Base-by-base conservation (phyloP, 2,329 filamentous ascomycete species). In the Aspergillus pseudoviridinutans region DNA sequence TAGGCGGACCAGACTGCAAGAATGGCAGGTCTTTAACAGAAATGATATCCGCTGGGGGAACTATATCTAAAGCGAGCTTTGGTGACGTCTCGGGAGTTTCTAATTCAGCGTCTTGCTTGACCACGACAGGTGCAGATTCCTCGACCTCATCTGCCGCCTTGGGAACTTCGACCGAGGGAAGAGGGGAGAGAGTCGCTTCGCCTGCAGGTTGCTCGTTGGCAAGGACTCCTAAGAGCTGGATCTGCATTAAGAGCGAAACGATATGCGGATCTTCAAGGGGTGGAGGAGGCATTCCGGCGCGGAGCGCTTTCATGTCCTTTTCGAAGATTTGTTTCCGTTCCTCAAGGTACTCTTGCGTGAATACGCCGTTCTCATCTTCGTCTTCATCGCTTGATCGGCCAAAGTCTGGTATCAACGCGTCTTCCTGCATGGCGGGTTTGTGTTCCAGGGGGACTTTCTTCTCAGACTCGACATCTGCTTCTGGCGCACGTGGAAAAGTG, bases 291-390 rank as follows among this genome's bases (percentile, higher is more conserved):
- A 79, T 68, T 61, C 77, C 74, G 6, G 74, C 70, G 52, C 74
- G 70, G 24, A 80, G 68, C 3, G 69, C 61, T 51, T 74, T 66
- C 70, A 80, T 76, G 53, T 79, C 76, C 56, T 73, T 75, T 59
- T 78, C 75, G 50, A 79, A 79, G 8, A 73, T 72, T 42, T 68
- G 69, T 60, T 79, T 78, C 17, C 76, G 72, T 61, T 77, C 74
- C 27, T 76, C 75, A 42, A 79, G 70, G 58, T 80, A 78, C 49
- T 79, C 78, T 51, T 80, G 76, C 10, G 76, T 79, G 46, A 80
- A 76, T 35, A 77, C 71, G 1, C 69, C 69, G 46, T 73, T 74
- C 54, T 78, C 77, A 52, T 78, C 76, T 49, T 79, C 77, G 42
- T 77, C 75, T 58, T 79, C 77, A n/a, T 78, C 75, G 49, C 71